A percentile compares a stretch with the other conserved stretches of the same genome.
phyloP scores from a whole-genome alignment of 305 asterid genomes.

The Galium porrigens region DNA sequence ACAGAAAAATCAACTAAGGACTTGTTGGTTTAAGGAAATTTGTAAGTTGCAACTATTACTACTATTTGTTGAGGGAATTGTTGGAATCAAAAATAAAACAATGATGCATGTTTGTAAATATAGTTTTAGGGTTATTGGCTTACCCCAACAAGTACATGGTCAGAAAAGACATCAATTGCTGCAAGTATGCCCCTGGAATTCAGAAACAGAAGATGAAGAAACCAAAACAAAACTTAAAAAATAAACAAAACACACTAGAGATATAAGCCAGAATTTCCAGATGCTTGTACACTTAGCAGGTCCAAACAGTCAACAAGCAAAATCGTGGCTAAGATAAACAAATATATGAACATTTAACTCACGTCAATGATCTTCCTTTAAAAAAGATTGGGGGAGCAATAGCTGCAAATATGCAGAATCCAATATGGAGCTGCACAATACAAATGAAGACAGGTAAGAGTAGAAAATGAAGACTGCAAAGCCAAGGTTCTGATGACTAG shows the following conservation, averaged over 20 bases:
- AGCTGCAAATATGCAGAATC: constrained; percentile 86
- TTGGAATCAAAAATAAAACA: neutral
- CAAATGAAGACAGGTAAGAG: constrained; percentile 19
- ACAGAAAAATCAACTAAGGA: neutral
- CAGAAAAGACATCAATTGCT: constrained; percentile 83
- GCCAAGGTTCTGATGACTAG: neutral
- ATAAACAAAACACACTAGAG: constrained; percentile 6
- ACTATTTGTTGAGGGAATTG: neutral
- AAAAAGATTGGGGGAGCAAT: constrained; percentile 94
- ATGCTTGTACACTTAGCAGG: constrained; percentile 4
- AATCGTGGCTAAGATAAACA: neutral
- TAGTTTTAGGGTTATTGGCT: constrained; percentile 18
- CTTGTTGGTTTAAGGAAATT: neutral
- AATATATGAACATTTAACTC: constrained; percentile 16
- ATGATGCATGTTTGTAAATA: neutral
- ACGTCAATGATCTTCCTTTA: constrained; percentile 83
- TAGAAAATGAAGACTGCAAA: neutral
- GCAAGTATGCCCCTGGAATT: constrained; percentile 85
- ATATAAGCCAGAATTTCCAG: neutral
- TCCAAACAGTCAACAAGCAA: neutral
- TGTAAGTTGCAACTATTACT: neutral
- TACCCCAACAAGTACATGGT: constrained; percentile 78
- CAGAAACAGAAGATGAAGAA: constrained; percentile 13
- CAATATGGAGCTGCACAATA: constrained; percentile 70
- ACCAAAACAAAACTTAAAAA: neutral